Base-by-base conservation (phyloP, 129 eudicot species). In the Artemisia annua region DNA sequence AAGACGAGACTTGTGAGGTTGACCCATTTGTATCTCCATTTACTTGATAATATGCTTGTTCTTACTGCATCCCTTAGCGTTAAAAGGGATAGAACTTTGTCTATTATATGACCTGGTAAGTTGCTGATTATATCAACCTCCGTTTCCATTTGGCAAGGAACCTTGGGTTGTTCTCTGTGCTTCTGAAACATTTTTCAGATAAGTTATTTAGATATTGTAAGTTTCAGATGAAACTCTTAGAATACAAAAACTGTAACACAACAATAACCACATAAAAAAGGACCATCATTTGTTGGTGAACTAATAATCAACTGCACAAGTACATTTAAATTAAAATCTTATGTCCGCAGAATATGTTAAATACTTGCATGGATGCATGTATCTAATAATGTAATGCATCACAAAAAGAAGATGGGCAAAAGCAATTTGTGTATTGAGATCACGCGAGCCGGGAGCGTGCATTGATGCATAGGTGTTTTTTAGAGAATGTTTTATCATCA, bases 11-110 rank as follows among this genome's bases (percentile, higher is more conserved):
- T 58, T 71, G 98, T 91, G 14, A 92, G 85, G 19, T 83, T 80
- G 32, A 81, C 83, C 98, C 96, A 92, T 75, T 85, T 92, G 88
- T 89, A 87, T 67, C 98, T 83, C 98, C 98, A 89, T 61, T 80
- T 87, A 74, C 77, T 87, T 30, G 91, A 83, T 44, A 87, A 81
- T 6, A 89, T 60, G 74, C 95, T 85, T 22, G 95, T 83, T 75
- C 98, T 84, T 48, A 87, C 95, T 2, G 96, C 96, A 81, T 92
- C 98, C 76, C 91, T 75, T 35, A 92, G 80, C 0, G 96, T 71
- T 67, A 92, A 76, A 81, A 81, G 84, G 1, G 96, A 85, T 50
- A 92, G 71, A 66, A 92, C 75, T 69, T 89, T 85, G 85, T 92
- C 98, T 0, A 87, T 51, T 17, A 87, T 74, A 69, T 89, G 96